These are phyloP conservation scores for Ottelia alismoides DNA, from an alignment of 106 monocot genomes.

Conservation along the genomic window DNA sequence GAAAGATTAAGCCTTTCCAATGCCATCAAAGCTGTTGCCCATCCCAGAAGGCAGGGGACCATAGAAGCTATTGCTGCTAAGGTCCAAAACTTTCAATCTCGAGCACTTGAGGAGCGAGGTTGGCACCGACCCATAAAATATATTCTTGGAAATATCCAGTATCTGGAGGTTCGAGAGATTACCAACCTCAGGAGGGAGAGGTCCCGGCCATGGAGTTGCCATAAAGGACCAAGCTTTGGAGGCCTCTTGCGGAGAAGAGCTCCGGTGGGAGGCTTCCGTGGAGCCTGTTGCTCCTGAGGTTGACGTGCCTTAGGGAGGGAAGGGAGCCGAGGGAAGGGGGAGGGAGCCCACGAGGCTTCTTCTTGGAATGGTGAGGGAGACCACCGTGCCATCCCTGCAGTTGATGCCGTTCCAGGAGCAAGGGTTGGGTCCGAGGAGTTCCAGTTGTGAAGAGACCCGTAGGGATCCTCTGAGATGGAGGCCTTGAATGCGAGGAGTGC, in stretches of 20 bases:
- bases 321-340: constrained; percentile 22
- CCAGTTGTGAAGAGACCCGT: constrained; percentile 43
- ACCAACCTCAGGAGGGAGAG: constrained; percentile 34
- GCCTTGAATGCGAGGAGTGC: constrained; percentile 53
- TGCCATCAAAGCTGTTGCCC: constrained; percentile 25
- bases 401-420: constrained; percentile 70
- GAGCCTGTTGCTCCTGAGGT: constrained; percentile 46
- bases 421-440: constrained; percentile 47
- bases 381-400: constrained; percentile 26
- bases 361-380: constrained; percentile 43
- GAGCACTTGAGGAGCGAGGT: constrained; percentile 20
- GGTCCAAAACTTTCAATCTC: constrained; percentile 30
- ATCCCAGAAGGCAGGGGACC: constrained; percentile 38
- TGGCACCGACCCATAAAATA: constrained; percentile 31
- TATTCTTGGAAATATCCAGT: constrained; percentile 46
- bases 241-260: constrained; percentile 17
- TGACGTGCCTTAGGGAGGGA: constrained; percentile 48
- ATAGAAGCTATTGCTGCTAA: constrained; percentile 42
- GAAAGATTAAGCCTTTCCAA: constrained; percentile 66
- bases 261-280: constrained; percentile 22
- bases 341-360: constrained; percentile 30
- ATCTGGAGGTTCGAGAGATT: constrained; percentile 34
- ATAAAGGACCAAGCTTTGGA: constrained; percentile 48
- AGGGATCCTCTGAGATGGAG: constrained; percentile 33
- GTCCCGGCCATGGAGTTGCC: constrained; percentile 31